phyloP scores from a whole-genome alignment of 768 basidiomycete genomes.

The Dendrothele bispora region DNA sequence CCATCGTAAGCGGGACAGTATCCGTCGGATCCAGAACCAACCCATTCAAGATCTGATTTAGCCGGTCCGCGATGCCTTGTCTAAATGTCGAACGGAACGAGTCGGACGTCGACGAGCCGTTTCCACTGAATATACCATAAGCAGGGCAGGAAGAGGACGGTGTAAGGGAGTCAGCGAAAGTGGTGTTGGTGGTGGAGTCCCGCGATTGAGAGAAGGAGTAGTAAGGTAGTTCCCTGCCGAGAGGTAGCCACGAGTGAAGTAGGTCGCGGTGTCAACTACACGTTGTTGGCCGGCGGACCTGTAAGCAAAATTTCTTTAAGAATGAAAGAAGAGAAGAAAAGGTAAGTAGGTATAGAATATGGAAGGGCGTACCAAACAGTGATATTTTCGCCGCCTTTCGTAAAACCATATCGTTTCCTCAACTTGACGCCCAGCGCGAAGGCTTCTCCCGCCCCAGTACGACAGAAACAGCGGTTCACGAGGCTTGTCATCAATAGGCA shows the following conservation, averaged over 20 bases:
- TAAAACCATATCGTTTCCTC: slow-evolving; percentile 38
- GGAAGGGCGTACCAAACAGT: slow-evolving; percentile 38
- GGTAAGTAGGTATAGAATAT: too few species aligned
- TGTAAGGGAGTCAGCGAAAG: slow-evolving; percentile 43
- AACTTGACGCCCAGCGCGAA: slow-evolving; percentile 40
- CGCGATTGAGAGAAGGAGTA: slow-evolving; percentile 29
- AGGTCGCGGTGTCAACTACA: slow-evolving; percentile 39
- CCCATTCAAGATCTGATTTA: slow-evolving; percentile 37
- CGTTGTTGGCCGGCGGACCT: slow-evolving; percentile 45
- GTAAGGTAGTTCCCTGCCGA: slow-evolving; percentile 40
- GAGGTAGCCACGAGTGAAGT: slow-evolving; percentile 41
- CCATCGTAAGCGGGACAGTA: too few species aligned
- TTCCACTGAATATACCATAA: slow-evolving; percentile 29
- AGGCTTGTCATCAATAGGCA: slow-evolving; percentile 37
- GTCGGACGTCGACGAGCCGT: slow-evolving; percentile 21
- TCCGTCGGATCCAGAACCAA: slow-evolving; percentile 32
- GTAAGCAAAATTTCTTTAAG: neutral
- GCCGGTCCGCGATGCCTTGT: slow-evolving; percentile 27
- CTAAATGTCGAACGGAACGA: slow-evolving; percentile 34
- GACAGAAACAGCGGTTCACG: slow-evolving; percentile 40
- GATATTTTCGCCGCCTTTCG: slow-evolving; percentile 37
- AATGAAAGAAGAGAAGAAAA: neutral
- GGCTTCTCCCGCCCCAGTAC: slow-evolving; percentile 37
- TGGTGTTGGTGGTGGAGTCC: slow-evolving; percentile 36
- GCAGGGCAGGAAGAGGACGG: slow-evolving; percentile 38